Evolutionary conservation across 2,329 filamentous ascomycete species (phyloP).

Genomic region (Aspergillus caelatus): DNA sequence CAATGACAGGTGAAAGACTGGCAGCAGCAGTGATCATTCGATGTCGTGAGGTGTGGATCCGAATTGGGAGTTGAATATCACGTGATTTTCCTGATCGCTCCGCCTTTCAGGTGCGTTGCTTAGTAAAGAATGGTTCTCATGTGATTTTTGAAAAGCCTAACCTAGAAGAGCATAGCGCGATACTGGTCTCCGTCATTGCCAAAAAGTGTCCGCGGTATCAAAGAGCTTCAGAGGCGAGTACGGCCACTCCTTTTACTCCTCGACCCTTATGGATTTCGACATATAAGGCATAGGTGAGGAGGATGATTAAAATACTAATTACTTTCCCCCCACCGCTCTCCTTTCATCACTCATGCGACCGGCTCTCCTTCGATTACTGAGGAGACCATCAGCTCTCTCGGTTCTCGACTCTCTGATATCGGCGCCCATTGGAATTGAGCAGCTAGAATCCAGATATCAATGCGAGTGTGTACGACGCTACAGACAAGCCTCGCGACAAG

Average conservation of each 20-base stretch:
- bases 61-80: slow-evolving; percentile 25
- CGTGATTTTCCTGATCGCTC: slow-evolving; percentile 36
- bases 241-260: background rate
- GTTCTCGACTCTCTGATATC: slow-evolving; percentile 38
- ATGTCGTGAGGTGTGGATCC: slow-evolving; percentile 33
- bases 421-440: slow-evolving; percentile 35
- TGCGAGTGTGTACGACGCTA: slow-evolving; percentile 34
- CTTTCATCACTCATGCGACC: slow-evolving; percentile 41
- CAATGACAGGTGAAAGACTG: slow-evolving; percentile 28
- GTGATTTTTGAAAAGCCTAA: slow-evolving; percentile 17
- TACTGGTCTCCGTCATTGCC: slow-evolving; percentile 11
- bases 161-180: slow-evolving; percentile 9
- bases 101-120: slow-evolving; percentile 29
- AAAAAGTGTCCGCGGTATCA: slow-evolving; percentile 16
- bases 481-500: slow-evolving; percentile 21
- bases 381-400: slow-evolving; percentile 45
- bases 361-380: slow-evolving; percentile 47
- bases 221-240: slow-evolving; percentile 10
- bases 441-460: slow-evolving; percentile 26
- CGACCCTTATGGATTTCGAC: slow-evolving; percentile 6
- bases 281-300: slow-evolving; percentile 19
- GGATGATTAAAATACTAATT: slow-evolving; percentile 30
- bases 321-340: slow-evolving; percentile 18
- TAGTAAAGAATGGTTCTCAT: slow-evolving; percentile 26
- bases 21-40: slow-evolving; percentile 27